Percentiles rank a stretch among this genome's conserved stretches.
Conservation (phyloP, 805 yeast genomes). For the Nakazawaea holstii region DNA sequence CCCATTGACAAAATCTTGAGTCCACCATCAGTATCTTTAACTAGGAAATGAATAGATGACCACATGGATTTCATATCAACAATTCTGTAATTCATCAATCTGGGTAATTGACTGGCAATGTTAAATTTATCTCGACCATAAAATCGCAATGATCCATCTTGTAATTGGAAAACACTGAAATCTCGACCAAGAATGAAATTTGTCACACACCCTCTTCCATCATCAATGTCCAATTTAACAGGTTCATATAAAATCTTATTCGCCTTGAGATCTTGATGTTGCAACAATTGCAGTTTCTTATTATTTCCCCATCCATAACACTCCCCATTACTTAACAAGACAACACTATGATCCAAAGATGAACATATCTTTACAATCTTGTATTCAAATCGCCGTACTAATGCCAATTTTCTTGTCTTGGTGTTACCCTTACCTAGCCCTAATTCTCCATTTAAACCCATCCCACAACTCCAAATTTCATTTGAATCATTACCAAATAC, state of each 20-base stretch:
- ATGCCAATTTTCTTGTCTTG: slow-evolving; percentile 11
- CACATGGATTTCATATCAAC: slow-evolving; percentile 54
- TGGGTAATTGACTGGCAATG: slow-evolving; percentile 8
- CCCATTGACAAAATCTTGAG: slow-evolving; percentile 50
- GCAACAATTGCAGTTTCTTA: slow-evolving; percentile 52
- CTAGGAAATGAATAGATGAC: slow-evolving; percentile 63
- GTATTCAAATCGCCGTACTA: not conserved
- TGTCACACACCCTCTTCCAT: slow-evolving; percentile 5
- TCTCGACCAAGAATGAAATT: slow-evolving; percentile 49
- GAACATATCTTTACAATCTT: slow-evolving; percentile 20
- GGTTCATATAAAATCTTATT: slow-evolving; percentile 22
- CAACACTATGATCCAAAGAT: slow-evolving; percentile 42
- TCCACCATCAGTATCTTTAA: slow-evolving; percentile 6
- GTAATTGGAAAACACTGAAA: slow-evolving; percentile 35
- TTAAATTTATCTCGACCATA: slow-evolving; percentile 31
- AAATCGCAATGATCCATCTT: slow-evolving; percentile 14
- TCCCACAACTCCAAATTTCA: slow-evolving; percentile 50
- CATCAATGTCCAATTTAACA: slow-evolving; percentile 4
- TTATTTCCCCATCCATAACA: slow-evolving; percentile 67
- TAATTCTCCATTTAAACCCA: slow-evolving; percentile 69
- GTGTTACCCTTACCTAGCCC: slow-evolving; percentile 39
- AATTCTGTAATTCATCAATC: slow-evolving; percentile 6
- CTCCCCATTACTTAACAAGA: slow-evolving; percentile 33
- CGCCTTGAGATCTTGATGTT: slow-evolving; percentile 5
- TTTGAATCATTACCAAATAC: slow-evolving; percentile 38